Conservation (phyloP, 2,329 filamentous ascomycete species). For the Diaporthe destruens region DNA sequence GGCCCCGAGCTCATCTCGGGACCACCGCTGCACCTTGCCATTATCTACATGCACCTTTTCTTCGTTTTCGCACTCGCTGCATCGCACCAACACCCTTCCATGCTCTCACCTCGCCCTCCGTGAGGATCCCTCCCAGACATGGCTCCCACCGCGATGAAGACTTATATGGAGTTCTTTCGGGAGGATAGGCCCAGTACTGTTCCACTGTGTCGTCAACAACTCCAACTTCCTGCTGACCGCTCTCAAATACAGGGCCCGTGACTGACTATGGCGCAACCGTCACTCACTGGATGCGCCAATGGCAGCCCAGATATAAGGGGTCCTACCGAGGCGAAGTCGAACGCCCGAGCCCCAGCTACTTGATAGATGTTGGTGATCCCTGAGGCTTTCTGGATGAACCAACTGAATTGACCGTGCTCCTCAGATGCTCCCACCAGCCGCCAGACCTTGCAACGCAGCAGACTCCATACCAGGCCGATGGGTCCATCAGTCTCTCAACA, state of each 20-base stretch:
- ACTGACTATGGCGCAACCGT: conserved; percentile 94
- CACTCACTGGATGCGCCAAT: conserved; percentile 90
- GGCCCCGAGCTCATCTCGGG: neutral
- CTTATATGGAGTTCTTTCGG: conserved; percentile 35
- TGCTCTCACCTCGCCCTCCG: no score
- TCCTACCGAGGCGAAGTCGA: conserved; percentile 81
- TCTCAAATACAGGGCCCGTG: conserved; percentile 75
- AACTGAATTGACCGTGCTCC: conserved; percentile 42
- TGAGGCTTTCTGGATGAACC: neutral
- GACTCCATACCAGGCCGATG: conserved; percentile 95
- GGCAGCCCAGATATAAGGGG: conserved; percentile 81
- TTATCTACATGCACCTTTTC: neutral
- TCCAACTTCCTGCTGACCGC: conserved; percentile 5
- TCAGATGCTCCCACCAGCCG: conserved; percentile 88
- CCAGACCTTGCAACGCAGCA: conserved; percentile 78
- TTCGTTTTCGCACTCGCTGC: neutral
- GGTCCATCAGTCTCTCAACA: conserved; percentile 97
- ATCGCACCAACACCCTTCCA: neutral
- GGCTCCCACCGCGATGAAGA: conserved; percentile 34
- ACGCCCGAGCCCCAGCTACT: conserved; percentile 88
- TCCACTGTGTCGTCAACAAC: conserved; percentile 37
- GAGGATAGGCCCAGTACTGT: conserved; percentile 20
- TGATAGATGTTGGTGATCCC: conserved; percentile 78
- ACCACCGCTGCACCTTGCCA: neutral
- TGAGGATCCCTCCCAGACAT: neutral